These are phyloP conservation scores for Corchorus capsularis DNA, from an alignment of 345 rosid species.

Conservation along the genomic window DNA sequence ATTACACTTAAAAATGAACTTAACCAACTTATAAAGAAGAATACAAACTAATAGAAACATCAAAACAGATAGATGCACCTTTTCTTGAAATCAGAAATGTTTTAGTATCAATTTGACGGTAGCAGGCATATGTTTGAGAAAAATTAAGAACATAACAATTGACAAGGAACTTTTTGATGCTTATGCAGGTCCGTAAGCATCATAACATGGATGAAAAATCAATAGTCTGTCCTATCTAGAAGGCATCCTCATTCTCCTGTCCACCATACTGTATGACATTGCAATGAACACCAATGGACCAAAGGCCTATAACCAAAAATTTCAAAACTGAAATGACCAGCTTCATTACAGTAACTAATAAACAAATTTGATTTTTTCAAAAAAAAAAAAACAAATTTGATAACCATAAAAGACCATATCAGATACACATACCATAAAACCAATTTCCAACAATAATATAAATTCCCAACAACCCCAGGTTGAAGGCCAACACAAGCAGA, in stretches of 20 bases:
- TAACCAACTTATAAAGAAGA: neutral
- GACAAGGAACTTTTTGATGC: neutral
- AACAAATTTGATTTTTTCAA: neutral
- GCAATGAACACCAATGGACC: neutral
- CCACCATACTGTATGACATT: neutral
- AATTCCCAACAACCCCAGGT: neutral
- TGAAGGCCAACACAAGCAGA: neutral
- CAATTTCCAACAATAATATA: neutral
- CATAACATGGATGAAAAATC: neutral
- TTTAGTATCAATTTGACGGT: neutral
- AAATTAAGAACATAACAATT: neutral
- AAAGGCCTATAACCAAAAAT: conserved; percentile 9
- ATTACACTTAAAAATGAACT: neutral
- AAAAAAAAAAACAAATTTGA: neutral
- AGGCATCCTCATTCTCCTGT: neutral
- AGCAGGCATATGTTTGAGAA: neutral
- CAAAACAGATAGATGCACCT: neutral
- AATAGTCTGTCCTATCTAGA: neutral
- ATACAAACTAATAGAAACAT: neutral
- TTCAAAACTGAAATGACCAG: neutral
- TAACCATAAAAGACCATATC: neutral
- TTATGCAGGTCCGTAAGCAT: neutral
- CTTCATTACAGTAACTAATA: neutral
- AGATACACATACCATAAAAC: neutral
- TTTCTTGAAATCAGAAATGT: neutral